Base-by-base conservation (phyloP, 441 rosid genomes). In the Eutrema salsugineum region DNA sequence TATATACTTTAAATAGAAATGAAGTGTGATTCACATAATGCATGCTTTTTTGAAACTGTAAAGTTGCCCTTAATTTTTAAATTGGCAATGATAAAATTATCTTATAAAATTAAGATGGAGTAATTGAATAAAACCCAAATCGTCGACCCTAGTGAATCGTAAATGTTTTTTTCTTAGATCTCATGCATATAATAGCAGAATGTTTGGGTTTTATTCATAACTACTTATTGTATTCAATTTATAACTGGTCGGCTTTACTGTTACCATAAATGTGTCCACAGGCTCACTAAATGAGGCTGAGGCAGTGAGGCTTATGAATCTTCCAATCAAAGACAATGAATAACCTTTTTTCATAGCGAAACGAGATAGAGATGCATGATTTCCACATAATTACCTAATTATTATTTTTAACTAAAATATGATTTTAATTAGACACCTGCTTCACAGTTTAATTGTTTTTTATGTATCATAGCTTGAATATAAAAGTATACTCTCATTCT, bases 211-310 rank as follows among this genome's bases (percentile, higher is more conserved):
- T 75, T 22, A 40, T 42, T 75, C 49, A 74, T 42, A 42, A 60
- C 15, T 33, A 68, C 36, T 68, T 54, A 69, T 19, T 63, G 50
- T 56, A 40, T 48, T 47, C 46, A 33, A 68, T 55, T 55, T 38
- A 56, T 58, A 54, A 39, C 71, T 56, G 60, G 33, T 69, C 71
- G 15, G 42, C 64, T 76, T 70, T 70, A 70, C 55, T 63, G 79
- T 54, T 63, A 70, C 66, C 67, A 70, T 76, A 76, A 70, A 76
- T 76, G 79, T 70, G 67, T 70, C 59, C 46, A 63, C 79, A 55
- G 75, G 15, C 50, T 75, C 70, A 68, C 30, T 75, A 38, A 68
- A 75, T 75, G 79, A 14, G 69, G 54, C 46, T 59, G 62, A 59
- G 33, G 22, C 63, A 46, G 38, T 59, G 62, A 59, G 33, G 22